phyloP scores from a whole-genome alignment of 805 yeast genomes.

The Kodamaea neixiangensis region DNA sequence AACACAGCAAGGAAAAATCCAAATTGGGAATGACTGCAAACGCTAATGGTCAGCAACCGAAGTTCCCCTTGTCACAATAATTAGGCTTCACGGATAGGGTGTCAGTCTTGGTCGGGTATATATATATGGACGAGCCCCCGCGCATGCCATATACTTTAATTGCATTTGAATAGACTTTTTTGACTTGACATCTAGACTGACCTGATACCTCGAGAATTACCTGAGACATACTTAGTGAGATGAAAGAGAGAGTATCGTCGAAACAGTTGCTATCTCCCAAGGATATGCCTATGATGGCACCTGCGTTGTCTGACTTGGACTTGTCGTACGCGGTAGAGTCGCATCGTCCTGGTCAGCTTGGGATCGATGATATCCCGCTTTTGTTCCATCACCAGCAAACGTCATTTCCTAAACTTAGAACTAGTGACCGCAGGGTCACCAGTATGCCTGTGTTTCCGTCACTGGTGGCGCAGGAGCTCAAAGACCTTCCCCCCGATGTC shows the following conservation, averaged over 20 bases:
- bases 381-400: conserved; percentile 12
- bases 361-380: conserved; percentile 31
- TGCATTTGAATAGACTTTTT: no score
- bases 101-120: background rate
- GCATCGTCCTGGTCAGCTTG: conserved; percentile 27
- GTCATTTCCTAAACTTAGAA: background rate
- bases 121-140: background rate
- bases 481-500: background rate
- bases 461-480: background rate
- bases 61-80: background rate
- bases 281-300: conserved; percentile 25
- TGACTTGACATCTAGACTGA: background rate
- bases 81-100: background rate
- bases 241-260: conserved; percentile 13
- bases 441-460: conserved; percentile 23
- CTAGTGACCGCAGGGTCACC: conserved; percentile 17
- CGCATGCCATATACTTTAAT: background rate
- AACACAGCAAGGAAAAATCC: background rate
- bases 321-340: conserved; percentile 28
- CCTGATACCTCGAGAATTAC: background rate
- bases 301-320: conserved; percentile 24
- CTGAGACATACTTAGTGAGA: background rate
- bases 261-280: conserved; percentile 25
- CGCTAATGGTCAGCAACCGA: background rate
- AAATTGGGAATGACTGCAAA: conserved; percentile 1